Evolutionary conservation across 306 rosid species (phyloP).

Genomic region (Pyrus communis): DNA sequence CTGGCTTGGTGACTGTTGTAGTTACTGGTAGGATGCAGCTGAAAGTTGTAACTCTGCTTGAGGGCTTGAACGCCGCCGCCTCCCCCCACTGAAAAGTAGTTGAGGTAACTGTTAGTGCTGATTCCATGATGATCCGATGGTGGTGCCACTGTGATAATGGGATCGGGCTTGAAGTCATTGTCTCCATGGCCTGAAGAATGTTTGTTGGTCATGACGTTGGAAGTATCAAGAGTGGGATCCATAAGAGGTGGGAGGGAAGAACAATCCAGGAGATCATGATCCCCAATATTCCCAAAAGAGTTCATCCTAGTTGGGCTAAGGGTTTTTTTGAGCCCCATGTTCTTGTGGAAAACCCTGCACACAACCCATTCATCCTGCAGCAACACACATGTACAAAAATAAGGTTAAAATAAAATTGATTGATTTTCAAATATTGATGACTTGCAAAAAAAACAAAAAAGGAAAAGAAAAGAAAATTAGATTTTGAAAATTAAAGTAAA

Average conservation of each 20-base stretch:
- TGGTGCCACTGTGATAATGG: background rate
- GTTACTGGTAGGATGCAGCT: constrained; percentile 2
- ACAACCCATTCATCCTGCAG: constrained; percentile 95
- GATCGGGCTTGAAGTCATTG: constrained; percentile 10
- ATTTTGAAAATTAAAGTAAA: background rate
- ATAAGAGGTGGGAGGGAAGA: constrained; percentile 76
- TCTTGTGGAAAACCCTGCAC: constrained; percentile 72
- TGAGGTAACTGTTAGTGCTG: background rate
- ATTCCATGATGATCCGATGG: constrained; percentile 7
- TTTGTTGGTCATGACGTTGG: background rate
- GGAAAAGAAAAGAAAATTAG: background rate
- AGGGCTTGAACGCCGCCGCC: constrained; percentile 5
- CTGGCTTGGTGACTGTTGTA: constrained; percentile 10
- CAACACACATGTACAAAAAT: background rate
- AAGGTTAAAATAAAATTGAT: background rate
- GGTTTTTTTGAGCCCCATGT: constrained; percentile 31
- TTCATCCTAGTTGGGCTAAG: constrained; percentile 30
- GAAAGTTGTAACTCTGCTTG: constrained; percentile 18
- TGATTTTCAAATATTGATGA: background rate
- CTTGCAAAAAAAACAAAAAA: background rate
- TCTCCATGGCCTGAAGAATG: background rate
- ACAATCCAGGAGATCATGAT: constrained; percentile 31
- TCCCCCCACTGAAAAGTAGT: constrained; percentile 7
- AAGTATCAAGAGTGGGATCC: constrained; percentile 23
- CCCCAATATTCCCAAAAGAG: constrained; percentile 35